These are phyloP conservation scores for Capsicum rhomboideum DNA, from an alignment of 257 asterid genomes.

Conservation along the genomic window DNA sequence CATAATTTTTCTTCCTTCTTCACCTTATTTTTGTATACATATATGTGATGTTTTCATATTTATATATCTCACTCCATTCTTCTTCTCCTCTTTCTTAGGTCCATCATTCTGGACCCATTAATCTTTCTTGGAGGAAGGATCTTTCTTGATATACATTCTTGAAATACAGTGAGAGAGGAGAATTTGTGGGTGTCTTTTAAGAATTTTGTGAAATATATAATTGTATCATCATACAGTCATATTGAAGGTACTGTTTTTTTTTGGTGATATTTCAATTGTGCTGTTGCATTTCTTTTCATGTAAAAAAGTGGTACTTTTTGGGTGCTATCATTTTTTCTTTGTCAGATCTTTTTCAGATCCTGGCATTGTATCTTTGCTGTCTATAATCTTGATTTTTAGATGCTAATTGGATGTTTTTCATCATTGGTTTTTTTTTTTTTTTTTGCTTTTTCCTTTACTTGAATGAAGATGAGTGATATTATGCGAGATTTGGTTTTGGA, in stretches of 20 bases:
- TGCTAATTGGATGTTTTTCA: background rate
- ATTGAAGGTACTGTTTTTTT: slow-evolving; percentile 2
- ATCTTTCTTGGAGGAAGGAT: background rate
- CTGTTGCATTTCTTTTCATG: background rate
- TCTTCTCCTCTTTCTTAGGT: background rate
- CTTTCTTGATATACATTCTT: background rate
- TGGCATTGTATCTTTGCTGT: slow-evolving; percentile 4
- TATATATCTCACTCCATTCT: background rate
- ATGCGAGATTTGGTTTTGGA: background rate
- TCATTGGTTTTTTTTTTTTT: too few species aligned
- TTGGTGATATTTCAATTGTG: background rate
- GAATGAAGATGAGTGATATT: background rate
- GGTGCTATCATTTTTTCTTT: background rate
- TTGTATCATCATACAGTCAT: background rate
- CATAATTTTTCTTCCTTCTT: background rate
- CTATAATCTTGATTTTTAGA: background rate
- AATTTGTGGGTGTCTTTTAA: background rate
- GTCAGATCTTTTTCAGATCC: slow-evolving; percentile 18
- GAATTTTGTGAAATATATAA: background rate
- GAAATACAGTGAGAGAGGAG: background rate
- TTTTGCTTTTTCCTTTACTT: too few species aligned
- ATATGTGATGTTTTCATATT: background rate
- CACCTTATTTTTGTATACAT: background rate
- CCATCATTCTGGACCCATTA: background rate
- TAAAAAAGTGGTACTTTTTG: background rate